These are phyloP conservation scores for Solioccasus polychromus DNA, from an alignment of 768 basidiomycete genomes.

Conservation along the genomic window DNA sequence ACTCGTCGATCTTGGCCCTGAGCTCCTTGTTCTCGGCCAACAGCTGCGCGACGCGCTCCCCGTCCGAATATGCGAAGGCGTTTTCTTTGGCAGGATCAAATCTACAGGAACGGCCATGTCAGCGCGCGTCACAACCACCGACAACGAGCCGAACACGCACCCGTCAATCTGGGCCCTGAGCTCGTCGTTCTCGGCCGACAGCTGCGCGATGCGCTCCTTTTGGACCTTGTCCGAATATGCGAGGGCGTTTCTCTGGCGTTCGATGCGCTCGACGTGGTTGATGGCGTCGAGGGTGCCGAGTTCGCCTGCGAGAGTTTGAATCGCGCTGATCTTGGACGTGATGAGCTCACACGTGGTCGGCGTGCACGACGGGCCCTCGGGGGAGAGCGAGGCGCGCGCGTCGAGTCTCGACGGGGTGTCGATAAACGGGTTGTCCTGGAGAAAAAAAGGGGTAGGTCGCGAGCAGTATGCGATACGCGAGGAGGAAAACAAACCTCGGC, in stretches of 20 bases:
- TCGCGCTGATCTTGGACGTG: constrained; percentile 1
- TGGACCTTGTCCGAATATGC: constrained; percentile 36
- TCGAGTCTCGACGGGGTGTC: not conserved
- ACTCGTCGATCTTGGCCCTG: too few species aligned
- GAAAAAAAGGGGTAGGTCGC: not conserved
- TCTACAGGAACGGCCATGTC: too few species aligned
- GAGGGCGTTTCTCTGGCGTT: constrained; percentile 37
- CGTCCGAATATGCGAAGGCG: too few species aligned
- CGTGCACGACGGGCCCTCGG: not conserved
- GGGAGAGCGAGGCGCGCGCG: not conserved
- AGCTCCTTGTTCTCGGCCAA: too few species aligned
- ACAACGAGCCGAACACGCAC: too few species aligned
- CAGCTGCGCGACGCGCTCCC: too few species aligned
- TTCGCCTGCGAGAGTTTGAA: not conserved
- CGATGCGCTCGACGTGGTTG: constrained; percentile 36
- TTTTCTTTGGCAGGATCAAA: too few species aligned
- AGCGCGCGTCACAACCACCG: too few species aligned
- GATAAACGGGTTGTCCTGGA: constrained; percentile 18
- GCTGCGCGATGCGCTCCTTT: constrained; percentile 13
- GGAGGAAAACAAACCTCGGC: constrained; percentile 11
- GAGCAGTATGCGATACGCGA: too few species aligned
- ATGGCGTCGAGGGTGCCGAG: constrained; percentile 8
- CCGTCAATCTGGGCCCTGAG: too few species aligned
- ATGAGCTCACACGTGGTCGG: constrained; percentile 25
- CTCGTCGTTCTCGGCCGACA: constrained; percentile 7